These are phyloP conservation scores for Crithidia sp. DNA, from an alignment of 208 protist genomes.

Conservation along the genomic window DNA sequence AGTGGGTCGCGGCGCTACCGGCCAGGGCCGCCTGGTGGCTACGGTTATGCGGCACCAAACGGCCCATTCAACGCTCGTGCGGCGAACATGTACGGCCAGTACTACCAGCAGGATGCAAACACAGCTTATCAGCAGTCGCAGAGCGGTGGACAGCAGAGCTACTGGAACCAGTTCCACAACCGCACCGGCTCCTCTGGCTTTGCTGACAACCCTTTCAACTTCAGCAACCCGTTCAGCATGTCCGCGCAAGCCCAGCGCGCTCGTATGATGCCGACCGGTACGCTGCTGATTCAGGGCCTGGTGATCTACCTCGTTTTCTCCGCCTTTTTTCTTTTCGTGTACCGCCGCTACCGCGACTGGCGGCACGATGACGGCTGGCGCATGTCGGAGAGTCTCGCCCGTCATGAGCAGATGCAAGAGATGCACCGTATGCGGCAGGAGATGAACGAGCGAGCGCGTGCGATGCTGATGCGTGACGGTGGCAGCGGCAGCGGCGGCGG, in stretches of 20 bases:
- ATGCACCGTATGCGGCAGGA: constrained; percentile 75
- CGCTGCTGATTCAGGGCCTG: constrained; percentile 65
- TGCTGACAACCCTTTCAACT: constrained; percentile 65
- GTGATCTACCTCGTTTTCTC: constrained; percentile 74
- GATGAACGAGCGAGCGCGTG: constrained; percentile 64
- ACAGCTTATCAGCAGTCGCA: constrained; percentile 37
- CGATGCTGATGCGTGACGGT: constrained; percentile 18
- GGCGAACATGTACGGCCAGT: constrained; percentile 29
- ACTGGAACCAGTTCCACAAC: constrained; percentile 55
- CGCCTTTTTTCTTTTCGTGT: constrained; percentile 57
- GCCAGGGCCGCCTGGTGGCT: constrained; percentile 26
- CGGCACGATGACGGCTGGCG: constrained; percentile 81
- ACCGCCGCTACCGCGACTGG: constrained; percentile 74
- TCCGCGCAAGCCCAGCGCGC: constrained; percentile 47
- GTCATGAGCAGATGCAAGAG: constrained; percentile 78
- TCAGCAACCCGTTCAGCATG: constrained; percentile 61
- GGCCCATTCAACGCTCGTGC: constrained; percentile 21
- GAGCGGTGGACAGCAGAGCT: constrained; percentile 37
- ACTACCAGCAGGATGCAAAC: constrained; percentile 54
- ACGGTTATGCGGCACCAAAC: constrained; percentile 18
- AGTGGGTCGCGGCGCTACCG: constrained; percentile 15
- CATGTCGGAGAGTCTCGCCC: constrained; percentile 73
- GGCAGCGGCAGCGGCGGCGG: neutral
- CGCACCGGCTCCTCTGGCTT: constrained; percentile 23
- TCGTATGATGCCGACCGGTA: constrained; percentile 44